Base-by-base conservation (phyloP, 2,329 filamentous ascomycete genomes). In the Incumbomyces delicatus region DNA sequence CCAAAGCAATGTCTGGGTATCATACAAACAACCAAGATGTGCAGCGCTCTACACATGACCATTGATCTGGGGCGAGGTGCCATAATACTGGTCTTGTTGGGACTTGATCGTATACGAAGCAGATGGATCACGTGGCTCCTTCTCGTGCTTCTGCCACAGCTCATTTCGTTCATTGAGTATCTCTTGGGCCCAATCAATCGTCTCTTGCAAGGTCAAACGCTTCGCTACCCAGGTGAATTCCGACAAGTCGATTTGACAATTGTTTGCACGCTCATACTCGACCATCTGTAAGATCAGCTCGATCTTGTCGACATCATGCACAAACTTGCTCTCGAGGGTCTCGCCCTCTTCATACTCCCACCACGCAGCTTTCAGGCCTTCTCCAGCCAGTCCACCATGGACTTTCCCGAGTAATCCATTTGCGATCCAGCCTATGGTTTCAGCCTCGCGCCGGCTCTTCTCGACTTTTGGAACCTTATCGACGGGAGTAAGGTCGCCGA, bases 231-330 rank as follows among this genome's bases (percentile, higher is more conserved):
- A 83, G 1, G 80, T 77, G 57, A 98, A 96, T 69, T 98, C 92
- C 44, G 83, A 79, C 42, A 98, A 69, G 63, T 96, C 87, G 33
- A 87, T 64, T 53, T 70, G 67, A 22, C 78, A 78, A 46, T 80
- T 67, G 41, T 78, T 73, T 11, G 74, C 69, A 58, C 84, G 82
- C 76, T 98, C 92, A 61, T 98, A 98, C 66, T 98, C 92, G 27
- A 94, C 72, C 85, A 95, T 95, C 71, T 98, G 92, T 60, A 94
- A 70, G 51, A 98, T 68, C 54, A 98, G 71, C 70, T 98, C 92
- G 65, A 98, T 81, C 80, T 96, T 96, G 68, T 98, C 92, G 49
- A 98, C 79, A 63, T 98, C 92, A 64, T 98, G 92, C 36, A 98
- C 92, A 53, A 90, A 96, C 51, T 81, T 74, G 56, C 84, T 86